phyloP scores from a whole-genome alignment of 2,329 filamentous ascomycete species.

The Penicillium verrucosum region DNA sequence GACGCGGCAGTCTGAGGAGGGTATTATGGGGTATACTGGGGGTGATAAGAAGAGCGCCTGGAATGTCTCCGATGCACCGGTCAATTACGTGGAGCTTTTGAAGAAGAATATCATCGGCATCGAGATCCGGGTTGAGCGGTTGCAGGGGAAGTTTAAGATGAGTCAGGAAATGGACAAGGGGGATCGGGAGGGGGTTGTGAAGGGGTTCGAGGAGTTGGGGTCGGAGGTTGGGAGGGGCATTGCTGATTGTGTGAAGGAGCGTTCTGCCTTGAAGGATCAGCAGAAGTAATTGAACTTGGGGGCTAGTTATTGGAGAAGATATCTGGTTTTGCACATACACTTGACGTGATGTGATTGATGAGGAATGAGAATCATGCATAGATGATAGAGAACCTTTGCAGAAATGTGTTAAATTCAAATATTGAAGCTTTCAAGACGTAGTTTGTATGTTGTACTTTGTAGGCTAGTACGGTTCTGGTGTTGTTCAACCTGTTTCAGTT shows the following conservation, averaged over 20 bases:
- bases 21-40: conserved; percentile 56
- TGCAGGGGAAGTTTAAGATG: conserved; percentile 64
- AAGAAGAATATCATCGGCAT: conserved; percentile 61
- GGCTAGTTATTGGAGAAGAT: too few species aligned
- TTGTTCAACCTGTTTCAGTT: too few species aligned
- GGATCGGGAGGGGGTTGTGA: conserved; percentile 35
- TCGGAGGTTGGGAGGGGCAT: conserved; percentile 40
- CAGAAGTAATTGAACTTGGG: background rate
- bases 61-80: conserved; percentile 60
- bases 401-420: background rate
- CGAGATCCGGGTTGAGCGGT: conserved; percentile 54
- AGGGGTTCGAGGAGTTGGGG: conserved; percentile 45
- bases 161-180: conserved; percentile 57
- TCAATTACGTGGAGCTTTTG: conserved; percentile 54
- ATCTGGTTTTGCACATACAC: background rate
- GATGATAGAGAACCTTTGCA: background rate
- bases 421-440: background rate
- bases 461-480: background rate
- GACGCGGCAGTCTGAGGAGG: conserved; percentile 49
- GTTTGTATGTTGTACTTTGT: background rate
- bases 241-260: conserved; percentile 14
- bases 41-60: conserved; percentile 54
- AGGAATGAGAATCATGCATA: background rate
- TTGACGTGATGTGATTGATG: background rate
- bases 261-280: background rate